phyloP scores from a whole-genome alignment of 371 early-diverging fungal genomes.

The Rhizopus microsporus region DNA sequence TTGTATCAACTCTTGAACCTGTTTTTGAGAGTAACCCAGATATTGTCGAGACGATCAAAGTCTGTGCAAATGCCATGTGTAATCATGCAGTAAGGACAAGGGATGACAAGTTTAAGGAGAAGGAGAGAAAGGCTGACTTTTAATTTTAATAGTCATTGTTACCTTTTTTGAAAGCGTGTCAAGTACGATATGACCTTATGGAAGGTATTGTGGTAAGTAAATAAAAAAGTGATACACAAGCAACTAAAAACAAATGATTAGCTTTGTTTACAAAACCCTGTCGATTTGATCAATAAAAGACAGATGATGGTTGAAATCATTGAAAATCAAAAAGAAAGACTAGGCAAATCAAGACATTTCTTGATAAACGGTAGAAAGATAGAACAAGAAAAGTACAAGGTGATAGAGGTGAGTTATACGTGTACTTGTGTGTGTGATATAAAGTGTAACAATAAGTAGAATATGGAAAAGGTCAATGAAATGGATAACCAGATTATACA shows the following conservation, averaged over 20 bases:
- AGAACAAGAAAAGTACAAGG: slow-evolving; percentile 26
- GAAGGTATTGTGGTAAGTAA: slow-evolving; percentile 33
- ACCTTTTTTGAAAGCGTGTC: slow-evolving; percentile 17
- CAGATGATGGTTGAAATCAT: slow-evolving; percentile 18
- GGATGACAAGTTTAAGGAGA: neutral
- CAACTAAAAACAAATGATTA: slow-evolving; percentile 11
- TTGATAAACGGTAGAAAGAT: slow-evolving; percentile 26
- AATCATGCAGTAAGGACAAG: slow-evolving; percentile 12
- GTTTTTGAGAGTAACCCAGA: neutral
- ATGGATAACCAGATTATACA: slow-evolving; percentile 32
- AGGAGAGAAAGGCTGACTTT: neutral
- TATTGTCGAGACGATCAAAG: slow-evolving; percentile 13
- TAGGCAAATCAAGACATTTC: slow-evolving; percentile 28
- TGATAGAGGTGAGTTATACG: slow-evolving; percentile 23
- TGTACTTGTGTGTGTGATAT: neutral
- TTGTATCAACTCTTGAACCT: neutral
- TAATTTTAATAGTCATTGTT: neutral
- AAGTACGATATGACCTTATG: slow-evolving; percentile 23
- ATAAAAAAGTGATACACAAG: neutral
- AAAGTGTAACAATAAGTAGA: slow-evolving; percentile 14
- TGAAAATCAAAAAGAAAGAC: slow-evolving; percentile 32
- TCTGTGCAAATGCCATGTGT: slow-evolving; percentile 20
- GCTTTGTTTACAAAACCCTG: slow-evolving; percentile 34
- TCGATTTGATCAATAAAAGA: slow-evolving; percentile 24
- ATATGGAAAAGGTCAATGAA: slow-evolving; percentile 28